Conservation (phyloP, 73 alveolate species). For the Effrenium voratum region DNA sequence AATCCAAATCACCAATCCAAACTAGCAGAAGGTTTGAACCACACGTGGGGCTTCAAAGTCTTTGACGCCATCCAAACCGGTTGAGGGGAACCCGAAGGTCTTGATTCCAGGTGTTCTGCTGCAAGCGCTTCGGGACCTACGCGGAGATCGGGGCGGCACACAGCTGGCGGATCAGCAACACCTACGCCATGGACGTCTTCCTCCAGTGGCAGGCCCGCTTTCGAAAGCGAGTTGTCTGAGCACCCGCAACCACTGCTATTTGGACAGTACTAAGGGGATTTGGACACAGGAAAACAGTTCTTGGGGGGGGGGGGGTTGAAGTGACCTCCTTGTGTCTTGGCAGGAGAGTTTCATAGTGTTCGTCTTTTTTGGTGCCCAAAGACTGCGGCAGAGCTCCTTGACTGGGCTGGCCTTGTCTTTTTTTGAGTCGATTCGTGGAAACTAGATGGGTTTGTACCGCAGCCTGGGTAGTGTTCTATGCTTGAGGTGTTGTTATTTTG, state of each 20-base stretch:
- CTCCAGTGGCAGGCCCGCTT: not conserved
- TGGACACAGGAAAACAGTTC: not conserved
- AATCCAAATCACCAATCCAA: no score
- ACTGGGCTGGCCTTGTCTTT: no score
- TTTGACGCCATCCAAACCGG: no score
- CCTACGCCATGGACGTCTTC: conserved; percentile 46
- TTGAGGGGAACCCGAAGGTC: no score
- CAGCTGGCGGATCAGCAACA: conserved; percentile 51
- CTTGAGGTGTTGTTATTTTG: no score
- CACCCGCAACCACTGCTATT: not conserved
- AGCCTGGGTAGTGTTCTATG: no score
- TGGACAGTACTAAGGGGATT: not conserved
- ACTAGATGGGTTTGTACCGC: no score
- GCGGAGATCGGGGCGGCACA: conserved; percentile 44
- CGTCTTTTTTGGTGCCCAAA: not conserved
- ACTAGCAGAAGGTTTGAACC: no score
- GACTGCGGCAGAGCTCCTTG: not conserved
- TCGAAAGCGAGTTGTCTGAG: not conserved
- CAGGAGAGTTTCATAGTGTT: not conserved
- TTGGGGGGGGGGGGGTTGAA: not conserved
- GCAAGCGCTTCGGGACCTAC: not conserved
- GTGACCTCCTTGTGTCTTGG: not conserved
- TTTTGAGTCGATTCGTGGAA: no score
- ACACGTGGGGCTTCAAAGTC: no score
- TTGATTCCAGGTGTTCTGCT: conserved; percentile 40